Base-by-base conservation (phyloP, 1,284 basidiomycete species). In the Rhodotorula sp. region DNA sequence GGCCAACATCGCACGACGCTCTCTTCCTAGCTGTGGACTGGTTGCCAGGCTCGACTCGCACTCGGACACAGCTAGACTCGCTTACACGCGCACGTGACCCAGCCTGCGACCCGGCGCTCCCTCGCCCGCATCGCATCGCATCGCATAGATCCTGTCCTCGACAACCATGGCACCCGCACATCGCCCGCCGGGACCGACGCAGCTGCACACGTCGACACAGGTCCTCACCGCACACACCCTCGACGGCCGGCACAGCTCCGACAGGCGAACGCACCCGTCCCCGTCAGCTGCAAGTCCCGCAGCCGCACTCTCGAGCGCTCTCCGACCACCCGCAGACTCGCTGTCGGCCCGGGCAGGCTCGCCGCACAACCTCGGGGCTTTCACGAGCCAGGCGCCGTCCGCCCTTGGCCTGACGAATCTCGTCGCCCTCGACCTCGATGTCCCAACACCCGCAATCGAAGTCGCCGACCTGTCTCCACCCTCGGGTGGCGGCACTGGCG, bases 401-500 rank as follows among this genome's bases (percentile, higher is more conserved):
- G 54, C 66, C 1, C 60, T 62, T n/a, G 65, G 65, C 11, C 37
- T 71, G 30, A 47, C 51, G 13, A 67, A 48, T 44, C 55, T 69
- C 54, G 71, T 69, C 62, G 71, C 71, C 4, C 64, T 72, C 62
- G 71, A 72, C 51, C 59, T 72, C 26, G 16, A 46, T 20, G 54
- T 72, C 24, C 68, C 67, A 3, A 34, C 48, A 4, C 64, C 67
- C 16, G 59, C 13, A 5, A 48, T 67, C 59, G 59, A 69, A 46
- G 59, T 67, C 55, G 52, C 16, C 31, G 57, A 60, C 28, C 22
- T 55, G 18, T 55, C 54, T 10, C n/a, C 54, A 22, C 34, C 31
- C 34, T n/a, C 30, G 47, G 7, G 24, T n/a, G 44, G 47, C 37
- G 58, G 50, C 34, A 24, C 44, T 9, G 34, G 47, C n/a, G 48